Conservation (phyloP, 148 eudicot genomes). For the Arctostaphylos glauca region DNA sequence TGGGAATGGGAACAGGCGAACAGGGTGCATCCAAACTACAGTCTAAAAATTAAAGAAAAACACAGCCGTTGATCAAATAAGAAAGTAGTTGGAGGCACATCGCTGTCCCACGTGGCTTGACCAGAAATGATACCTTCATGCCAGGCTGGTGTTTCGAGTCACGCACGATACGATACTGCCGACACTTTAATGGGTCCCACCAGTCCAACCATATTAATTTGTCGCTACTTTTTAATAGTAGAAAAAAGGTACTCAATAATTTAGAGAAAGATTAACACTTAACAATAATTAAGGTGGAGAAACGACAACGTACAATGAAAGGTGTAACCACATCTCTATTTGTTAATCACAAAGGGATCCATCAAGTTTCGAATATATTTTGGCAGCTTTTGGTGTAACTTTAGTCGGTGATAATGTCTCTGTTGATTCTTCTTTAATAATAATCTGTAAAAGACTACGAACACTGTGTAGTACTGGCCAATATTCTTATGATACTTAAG, state of each 20-base stretch:
- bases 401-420: too few relatives aligned
- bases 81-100: constrained; percentile 9
- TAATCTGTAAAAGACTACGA: too few relatives aligned
- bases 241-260: background rate
- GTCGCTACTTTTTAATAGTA: too few relatives aligned
- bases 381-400: too few relatives aligned
- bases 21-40: background rate
- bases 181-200: constrained; percentile 14
- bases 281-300: background rate
- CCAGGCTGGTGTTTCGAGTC: constrained; percentile 16
- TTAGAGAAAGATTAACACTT: background rate
- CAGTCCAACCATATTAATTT: background rate
- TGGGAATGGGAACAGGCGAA: background rate
- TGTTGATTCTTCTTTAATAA: too few relatives aligned
- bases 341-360: background rate
- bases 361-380: background rate
- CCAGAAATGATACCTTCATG: constrained; percentile 6
- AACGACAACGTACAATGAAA: background rate
- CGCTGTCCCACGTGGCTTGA: constrained; percentile 25
- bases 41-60: background rate
- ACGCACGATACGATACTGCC: constrained; percentile 11
- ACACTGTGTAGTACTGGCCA: too few relatives aligned
- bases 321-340: background rate
- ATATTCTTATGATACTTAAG: too few relatives aligned
- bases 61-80: background rate